Evolutionary conservation across 176 grass and related monocot species (phyloP), one percentile per base, ranked within the genome.

Genomic region (sorghum (Sorghum bicolor)): DNA sequence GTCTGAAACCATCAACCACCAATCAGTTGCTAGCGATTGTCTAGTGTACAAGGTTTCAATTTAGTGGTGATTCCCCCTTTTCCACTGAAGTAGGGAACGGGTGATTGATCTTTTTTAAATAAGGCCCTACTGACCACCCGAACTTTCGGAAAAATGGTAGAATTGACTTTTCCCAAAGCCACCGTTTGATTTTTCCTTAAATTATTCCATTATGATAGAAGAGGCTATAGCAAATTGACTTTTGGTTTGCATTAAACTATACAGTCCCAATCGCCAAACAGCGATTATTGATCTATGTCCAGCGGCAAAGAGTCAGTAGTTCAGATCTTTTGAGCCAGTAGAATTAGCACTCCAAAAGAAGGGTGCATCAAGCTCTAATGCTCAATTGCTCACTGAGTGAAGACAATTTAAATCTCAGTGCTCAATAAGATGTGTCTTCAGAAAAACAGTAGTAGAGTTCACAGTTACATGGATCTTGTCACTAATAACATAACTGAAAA

Each of bases 331-430:
- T 25, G 22, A 58, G 3, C 20, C 53, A 58, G 53, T 58, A 58
- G 55, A 58, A 58, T 58, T 24, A 24, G 65, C 45, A 55, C 15
- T 74, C 20, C 72, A 69, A 58, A 75, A 58, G 61, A 80, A 60
- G 2, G 62, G 62, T 31, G 28, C 28, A 31, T 50, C 26, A 30
- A 11, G 10, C 63, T 80, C 47, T 68, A 75, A 57, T 48, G 45
- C 43, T 73, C 16, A 79, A 75, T 57, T 48, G 29, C 43, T 74
- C 22, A 80, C 2, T 58, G 11, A 50, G 33, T 34, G 63, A 75
- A 74, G 57, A 15, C 16, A n/a, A 71, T 20, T 67, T 61, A 80
- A 74, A 73, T 88, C 48, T 61, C 45, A 73, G 22, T 60, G 16
- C 20, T 87, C 44, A 57, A 80, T 75, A 74, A 74, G 16, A 57